Percentiles rank a stretch among this genome's conserved stretches.
These are phyloP conservation scores for Xenosphaeropsis pyriputrescens DNA, from an alignment of 2,329 filamentous ascomycete species.

Conservation along the genomic window DNA sequence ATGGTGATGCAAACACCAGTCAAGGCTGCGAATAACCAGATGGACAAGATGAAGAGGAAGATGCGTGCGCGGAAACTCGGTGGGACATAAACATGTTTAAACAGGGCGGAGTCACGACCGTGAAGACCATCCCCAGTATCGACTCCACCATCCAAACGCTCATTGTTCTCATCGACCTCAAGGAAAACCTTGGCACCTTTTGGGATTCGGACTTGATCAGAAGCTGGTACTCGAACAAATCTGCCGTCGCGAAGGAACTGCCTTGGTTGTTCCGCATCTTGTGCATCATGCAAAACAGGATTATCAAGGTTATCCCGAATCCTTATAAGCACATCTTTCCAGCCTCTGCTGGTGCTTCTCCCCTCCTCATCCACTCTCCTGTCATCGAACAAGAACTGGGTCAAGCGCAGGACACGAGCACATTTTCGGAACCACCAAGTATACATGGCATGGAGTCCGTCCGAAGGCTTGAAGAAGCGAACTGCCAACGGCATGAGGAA, in stretches of 20 bases:
- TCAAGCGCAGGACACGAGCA: constrained; percentile 65
- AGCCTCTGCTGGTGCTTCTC: constrained; percentile 41
- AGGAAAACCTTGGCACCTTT: constrained; percentile 74
- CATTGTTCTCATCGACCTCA: constrained; percentile 53
- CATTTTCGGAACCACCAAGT: constrained; percentile 93
- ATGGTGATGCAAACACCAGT: constrained; percentile 80
- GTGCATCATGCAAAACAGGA: constrained; percentile 4
- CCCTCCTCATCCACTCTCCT: constrained; percentile 73
- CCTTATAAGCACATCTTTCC: constrained; percentile 38
- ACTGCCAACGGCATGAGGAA: constrained; percentile 85
- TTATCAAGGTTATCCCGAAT: constrained; percentile 12
- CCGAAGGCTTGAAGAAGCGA: constrained; percentile 70
- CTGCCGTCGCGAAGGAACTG: constrained; percentile 56
- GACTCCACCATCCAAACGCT: constrained; percentile 42
- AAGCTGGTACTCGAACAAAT: constrained; percentile 86
- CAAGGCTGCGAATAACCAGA: constrained; percentile 86
- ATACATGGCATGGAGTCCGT: constrained; percentile 74
- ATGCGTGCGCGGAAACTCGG: constrained; percentile 72
- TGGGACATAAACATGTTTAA: constrained; percentile 60
- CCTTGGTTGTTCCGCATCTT: not conserved
- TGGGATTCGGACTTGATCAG: constrained; percentile 86
- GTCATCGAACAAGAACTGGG: constrained; percentile 87
- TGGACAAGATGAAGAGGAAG: constrained; percentile 70
- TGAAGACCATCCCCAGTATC: constrained; percentile 41
- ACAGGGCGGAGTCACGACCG: constrained; percentile 29